Conservation (phyloP, 129 eudicot genomes). For the Dittrichia graveolens region DNA sequence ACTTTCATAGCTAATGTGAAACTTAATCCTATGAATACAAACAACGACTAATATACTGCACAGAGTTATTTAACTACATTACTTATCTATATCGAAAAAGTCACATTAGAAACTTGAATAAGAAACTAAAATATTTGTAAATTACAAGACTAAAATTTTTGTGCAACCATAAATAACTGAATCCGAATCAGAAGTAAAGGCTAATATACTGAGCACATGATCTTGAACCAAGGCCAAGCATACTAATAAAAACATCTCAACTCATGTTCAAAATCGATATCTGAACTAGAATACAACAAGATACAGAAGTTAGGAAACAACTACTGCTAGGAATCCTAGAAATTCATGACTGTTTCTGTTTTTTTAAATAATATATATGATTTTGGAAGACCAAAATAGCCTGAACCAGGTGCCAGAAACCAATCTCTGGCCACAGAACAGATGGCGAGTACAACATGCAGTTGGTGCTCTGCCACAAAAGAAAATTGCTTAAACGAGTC, state of each 20-base stretch:
- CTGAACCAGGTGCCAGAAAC: conserved; percentile 57
- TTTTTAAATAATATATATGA: too few species aligned
- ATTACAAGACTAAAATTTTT: too few species aligned
- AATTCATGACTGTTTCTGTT: conserved; percentile 9
- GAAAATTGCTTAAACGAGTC: too few species aligned
- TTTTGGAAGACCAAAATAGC: neutral
- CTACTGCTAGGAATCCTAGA: conserved; percentile 17
- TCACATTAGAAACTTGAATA: too few species aligned
- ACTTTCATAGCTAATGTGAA: too few species aligned
- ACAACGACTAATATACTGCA: too few species aligned
- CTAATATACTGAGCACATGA: neutral
- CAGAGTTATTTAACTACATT: too few species aligned
- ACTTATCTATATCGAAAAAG: too few species aligned
- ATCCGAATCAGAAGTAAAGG: neutral
- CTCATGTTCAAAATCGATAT: conserved; percentile 5
- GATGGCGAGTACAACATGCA: neutral
- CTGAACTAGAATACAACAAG: conserved; percentile 18
- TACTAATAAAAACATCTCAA: neutral
- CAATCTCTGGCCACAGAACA: conserved; percentile 68
- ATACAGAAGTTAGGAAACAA: neutral
- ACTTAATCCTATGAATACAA: too few species aligned
- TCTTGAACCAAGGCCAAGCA: neutral
- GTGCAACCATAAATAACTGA: neutral
- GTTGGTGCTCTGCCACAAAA: too few species aligned
- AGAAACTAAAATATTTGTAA: too few species aligned